Conservation (phyloP, 2,329 filamentous ascomycete genomes). For the Fusarium sp. region DNA sequence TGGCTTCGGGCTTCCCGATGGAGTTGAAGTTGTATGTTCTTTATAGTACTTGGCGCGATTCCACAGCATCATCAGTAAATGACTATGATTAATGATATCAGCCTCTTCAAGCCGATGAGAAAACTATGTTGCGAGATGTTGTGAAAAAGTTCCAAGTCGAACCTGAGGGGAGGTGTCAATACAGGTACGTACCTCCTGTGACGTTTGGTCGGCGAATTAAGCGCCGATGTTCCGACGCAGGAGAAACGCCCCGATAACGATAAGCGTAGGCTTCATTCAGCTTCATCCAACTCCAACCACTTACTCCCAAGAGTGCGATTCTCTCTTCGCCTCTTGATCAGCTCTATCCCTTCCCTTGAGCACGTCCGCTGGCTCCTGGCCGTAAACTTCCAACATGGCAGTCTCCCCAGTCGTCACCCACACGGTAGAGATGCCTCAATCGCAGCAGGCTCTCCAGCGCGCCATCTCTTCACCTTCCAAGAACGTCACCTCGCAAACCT, state of each 20-base stretch:
- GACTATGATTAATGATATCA: not conserved
- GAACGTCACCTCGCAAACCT: slow-evolving; percentile 48
- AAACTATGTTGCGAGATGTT: not conserved
- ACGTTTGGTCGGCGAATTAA: slow-evolving; percentile 19
- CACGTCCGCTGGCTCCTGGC: not conserved
- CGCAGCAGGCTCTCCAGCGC: slow-evolving; percentile 43
- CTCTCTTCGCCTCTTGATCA: not conserved
- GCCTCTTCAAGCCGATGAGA: not conserved
- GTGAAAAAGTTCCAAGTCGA: not conserved
- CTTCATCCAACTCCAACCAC: slow-evolving; percentile 11
- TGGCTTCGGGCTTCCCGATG: not conserved
- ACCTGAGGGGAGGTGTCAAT: not conserved
- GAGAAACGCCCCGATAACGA: slow-evolving; percentile 26
- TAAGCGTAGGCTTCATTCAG: slow-evolving; percentile 15
- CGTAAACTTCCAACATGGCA: slow-evolving; percentile 53
- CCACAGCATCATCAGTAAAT: not conserved
- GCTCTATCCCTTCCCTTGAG: too few species aligned
- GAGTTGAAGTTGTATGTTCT: not conserved
- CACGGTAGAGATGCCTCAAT: slow-evolving; percentile 48
- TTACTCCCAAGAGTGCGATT: not conserved
- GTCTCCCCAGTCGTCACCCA: slow-evolving; percentile 60
- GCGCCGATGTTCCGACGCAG: slow-evolving; percentile 30
- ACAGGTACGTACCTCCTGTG: not conserved
- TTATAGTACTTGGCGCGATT: not conserved
- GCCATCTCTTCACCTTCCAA: slow-evolving; percentile 60